phyloP scores from a whole-genome alignment of 495 filamentous ascomycete species.

The Podospora anserina region DNA sequence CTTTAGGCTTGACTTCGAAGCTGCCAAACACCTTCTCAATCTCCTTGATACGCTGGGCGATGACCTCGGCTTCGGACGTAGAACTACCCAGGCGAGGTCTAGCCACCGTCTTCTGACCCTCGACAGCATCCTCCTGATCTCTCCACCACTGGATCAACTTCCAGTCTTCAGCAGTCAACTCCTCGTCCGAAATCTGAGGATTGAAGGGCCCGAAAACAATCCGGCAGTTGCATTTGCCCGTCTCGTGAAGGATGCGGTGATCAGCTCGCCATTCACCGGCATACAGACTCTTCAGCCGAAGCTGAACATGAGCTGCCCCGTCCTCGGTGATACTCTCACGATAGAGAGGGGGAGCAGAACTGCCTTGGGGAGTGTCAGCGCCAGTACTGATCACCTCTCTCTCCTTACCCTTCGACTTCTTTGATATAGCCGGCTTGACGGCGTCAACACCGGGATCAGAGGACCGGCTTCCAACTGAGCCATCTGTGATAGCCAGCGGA shows the following conservation, averaged over 20 bases:
- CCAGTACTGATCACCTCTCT: not conserved
- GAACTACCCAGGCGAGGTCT: not conserved
- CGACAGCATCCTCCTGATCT: not conserved
- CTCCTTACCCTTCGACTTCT: slow-evolving; percentile 1
- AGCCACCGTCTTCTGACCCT: not conserved
- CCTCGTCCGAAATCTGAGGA: slow-evolving; percentile 17
- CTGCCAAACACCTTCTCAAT: slow-evolving; percentile 20
- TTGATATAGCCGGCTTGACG: not conserved
- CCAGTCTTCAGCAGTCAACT: slow-evolving; percentile 16
- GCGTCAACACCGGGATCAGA: not conserved
- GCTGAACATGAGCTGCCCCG: slow-evolving; percentile 20
- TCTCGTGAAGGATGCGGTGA: slow-evolving; percentile 36
- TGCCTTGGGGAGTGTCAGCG: not conserved
- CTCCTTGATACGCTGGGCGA: slow-evolving; percentile 14
- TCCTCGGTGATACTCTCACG: slow-evolving; percentile 19
- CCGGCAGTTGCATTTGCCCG: slow-evolving; percentile 34
- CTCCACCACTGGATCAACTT: slow-evolving; percentile 16
- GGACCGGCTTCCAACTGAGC: not conserved
- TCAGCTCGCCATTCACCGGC: slow-evolving; percentile 43
- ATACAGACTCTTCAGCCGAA: slow-evolving; percentile 37
- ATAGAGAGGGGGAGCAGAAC: slow-evolving; percentile 27
- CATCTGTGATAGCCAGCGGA: not conserved
- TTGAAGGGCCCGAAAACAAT: slow-evolving; percentile 30
- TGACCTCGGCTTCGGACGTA: slow-evolving; percentile 1
- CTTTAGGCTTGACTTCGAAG: slow-evolving; percentile 6